A percentile compares a stretch with the other conserved stretches of the same genome.
phyloP scores from a whole-genome alignment of 2,329 filamentous ascomycete species.

The Phialophora verrucosa region DNA sequence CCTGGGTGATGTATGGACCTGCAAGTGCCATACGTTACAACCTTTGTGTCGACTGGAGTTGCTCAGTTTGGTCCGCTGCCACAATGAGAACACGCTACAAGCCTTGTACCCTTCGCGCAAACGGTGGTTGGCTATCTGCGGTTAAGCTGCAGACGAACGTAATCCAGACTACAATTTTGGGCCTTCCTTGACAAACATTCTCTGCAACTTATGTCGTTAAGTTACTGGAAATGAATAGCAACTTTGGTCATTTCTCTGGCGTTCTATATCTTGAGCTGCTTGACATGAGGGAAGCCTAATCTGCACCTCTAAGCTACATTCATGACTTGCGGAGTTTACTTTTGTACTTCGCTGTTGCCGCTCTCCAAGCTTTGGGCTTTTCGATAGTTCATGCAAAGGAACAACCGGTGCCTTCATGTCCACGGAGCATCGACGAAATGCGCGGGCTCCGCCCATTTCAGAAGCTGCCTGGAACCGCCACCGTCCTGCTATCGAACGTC shows the following conservation, averaged over 20 bases:
- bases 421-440: not conserved
- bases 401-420: not conserved
- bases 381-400: not conserved
- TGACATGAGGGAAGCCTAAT: not conserved
- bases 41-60: not conserved
- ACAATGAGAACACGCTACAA: not conserved
- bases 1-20: not conserved
- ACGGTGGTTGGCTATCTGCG: too few relatives aligned
- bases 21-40: not conserved
- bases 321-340: not conserved
- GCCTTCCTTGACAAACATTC: too few relatives aligned
- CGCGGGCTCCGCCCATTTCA: not conserved
- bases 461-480: not conserved
- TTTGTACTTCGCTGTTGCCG: not conserved
- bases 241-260: not conserved
- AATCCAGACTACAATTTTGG: too few relatives aligned
- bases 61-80: not conserved
- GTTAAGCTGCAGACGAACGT: too few relatives aligned
- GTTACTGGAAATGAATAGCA: not conserved
- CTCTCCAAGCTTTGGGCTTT: not conserved
- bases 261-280: too few relatives aligned
- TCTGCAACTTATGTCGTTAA: too few relatives aligned
- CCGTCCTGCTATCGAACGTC: not conserved
- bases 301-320: not conserved
- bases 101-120: not conserved